A percentile compares a stretch with the other conserved stretches of the same genome.
phyloP scores from a whole-genome alignment of 2,329 filamentous ascomycete genomes.

The Pleurostoma richardsiae region DNA sequence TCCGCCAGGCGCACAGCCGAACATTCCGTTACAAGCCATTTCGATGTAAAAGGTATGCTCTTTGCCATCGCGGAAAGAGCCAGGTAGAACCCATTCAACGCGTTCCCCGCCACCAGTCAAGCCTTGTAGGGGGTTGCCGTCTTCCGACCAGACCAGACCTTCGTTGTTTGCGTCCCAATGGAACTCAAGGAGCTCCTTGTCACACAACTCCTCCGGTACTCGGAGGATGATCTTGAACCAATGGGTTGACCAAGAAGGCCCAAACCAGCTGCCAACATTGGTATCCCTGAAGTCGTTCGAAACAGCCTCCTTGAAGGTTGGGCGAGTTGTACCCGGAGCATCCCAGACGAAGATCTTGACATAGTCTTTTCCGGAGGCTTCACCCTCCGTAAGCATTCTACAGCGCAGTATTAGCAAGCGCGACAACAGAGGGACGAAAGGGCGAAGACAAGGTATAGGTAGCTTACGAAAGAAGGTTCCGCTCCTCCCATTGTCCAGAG shows the following conservation, averaged over 20 bases:
- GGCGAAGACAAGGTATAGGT: conserved; percentile 9
- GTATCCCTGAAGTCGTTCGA: conserved; percentile 70
- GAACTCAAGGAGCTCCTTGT: conserved; percentile 84
- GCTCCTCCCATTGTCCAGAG: conserved; percentile 69
- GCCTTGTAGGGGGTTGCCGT: conserved; percentile 87
- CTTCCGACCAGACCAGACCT: conserved; percentile 86
- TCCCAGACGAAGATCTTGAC: conserved; percentile 85
- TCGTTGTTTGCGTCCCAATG: conserved; percentile 96
- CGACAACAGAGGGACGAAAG: conserved; percentile 4
- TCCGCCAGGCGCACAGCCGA: conserved; percentile 82
- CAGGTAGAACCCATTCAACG: conserved; percentile 84
- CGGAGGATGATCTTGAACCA: conserved; percentile 88
- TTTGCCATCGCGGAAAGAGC: conserved; percentile 76
- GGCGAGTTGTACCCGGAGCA: conserved; percentile 72
- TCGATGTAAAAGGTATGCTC: conserved; percentile 91
- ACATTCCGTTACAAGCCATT: conserved; percentile 99
- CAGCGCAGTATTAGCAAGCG: neutral
- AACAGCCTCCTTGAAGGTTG: conserved; percentile 81
- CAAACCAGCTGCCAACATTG: conserved; percentile 72
- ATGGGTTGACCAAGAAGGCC: conserved; percentile 94
- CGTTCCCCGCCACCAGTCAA: conserved; percentile 86
- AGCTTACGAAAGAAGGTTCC: conserved; percentile 52
- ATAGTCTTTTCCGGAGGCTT: conserved; percentile 62
- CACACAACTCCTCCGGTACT: conserved; percentile 65
- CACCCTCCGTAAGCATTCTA: conserved; percentile 69